phyloP scores from a whole-genome alignment of 2,329 filamentous ascomycete species.

The Cordyceps fumosorosea region DNA sequence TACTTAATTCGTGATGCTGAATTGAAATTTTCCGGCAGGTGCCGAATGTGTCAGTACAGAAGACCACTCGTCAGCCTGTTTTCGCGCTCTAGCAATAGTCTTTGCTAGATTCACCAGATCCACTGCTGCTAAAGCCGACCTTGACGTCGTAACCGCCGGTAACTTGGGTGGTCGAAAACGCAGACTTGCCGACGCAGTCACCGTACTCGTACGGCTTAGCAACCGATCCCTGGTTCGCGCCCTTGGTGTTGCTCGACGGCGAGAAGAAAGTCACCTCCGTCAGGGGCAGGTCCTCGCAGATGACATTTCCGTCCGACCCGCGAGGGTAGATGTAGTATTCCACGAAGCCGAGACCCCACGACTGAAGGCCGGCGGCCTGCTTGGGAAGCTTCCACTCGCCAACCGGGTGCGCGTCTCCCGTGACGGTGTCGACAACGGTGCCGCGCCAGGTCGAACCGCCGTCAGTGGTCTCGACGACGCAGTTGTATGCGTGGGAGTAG shows the following conservation, averaged over 20 bases:
- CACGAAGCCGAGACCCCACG: conserved; percentile 18
- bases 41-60: too few relatives aligned
- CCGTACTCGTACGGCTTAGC: conserved; percentile 17
- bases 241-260: conserved; percentile 14
- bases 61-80: too few relatives aligned
- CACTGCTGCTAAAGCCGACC: neutral
- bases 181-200: conserved; percentile 14
- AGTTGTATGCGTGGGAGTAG: conserved; percentile 18
- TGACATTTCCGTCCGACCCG: neutral
- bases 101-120: too few relatives aligned
- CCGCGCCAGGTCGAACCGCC: conserved; percentile 19
- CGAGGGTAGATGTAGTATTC: conserved; percentile 19
- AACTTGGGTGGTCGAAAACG: neutral
- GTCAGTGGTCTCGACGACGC: conserved; percentile 15
- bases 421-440: conserved; percentile 16
- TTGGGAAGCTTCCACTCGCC: conserved; percentile 19
- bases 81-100: too few relatives aligned
- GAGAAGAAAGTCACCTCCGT: conserved; percentile 13
- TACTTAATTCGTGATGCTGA: too few relatives aligned
- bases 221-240: conserved; percentile 11
- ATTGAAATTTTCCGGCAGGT: too few relatives aligned
- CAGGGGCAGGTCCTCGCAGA: conserved; percentile 15
- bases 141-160: neutral
- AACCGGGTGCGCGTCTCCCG: conserved; percentile 13
- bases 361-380: conserved; percentile 15